A percentile compares a stretch with the other conserved stretches of the same genome.
These are phyloP conservation scores for Neurospora sp. DNA, from an alignment of 495 filamentous ascomycete genomes.

Conservation along the genomic window DNA sequence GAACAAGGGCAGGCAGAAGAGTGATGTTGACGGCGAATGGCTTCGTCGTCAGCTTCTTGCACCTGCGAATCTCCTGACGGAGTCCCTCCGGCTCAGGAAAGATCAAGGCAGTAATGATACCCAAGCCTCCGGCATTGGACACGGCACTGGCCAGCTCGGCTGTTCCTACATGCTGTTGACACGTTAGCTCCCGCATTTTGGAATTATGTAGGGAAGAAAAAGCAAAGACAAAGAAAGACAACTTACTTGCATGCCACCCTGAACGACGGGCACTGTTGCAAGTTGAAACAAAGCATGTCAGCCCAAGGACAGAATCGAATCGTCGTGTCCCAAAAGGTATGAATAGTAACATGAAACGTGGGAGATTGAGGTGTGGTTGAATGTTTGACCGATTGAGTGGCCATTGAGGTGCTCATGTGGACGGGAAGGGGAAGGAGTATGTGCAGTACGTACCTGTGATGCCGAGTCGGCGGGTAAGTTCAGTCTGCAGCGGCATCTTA, in stretches of 20 bases:
- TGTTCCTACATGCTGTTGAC: conserved; percentile 48
- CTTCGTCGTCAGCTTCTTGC: conserved; percentile 70
- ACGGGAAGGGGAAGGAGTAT: neutral
- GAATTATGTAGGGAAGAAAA: neutral
- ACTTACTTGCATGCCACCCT: conserved; percentile 68
- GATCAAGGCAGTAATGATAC: conserved; percentile 89
- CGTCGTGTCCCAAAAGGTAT: neutral
- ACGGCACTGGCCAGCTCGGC: conserved; percentile 91
- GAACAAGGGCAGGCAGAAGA: conserved; percentile 77
- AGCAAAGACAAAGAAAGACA: conserved; percentile 38
- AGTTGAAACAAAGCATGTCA: conserved; percentile 16
- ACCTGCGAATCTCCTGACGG: conserved; percentile 83
- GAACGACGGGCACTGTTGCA: conserved; percentile 76
- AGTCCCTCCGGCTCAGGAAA: conserved; percentile 90
- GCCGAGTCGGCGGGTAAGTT: conserved; percentile 77
- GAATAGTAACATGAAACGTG: neutral
- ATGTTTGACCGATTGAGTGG: neutral
- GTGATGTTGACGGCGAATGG: conserved; percentile 97
- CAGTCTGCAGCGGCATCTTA: conserved; percentile 86
- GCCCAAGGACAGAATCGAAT: conserved; percentile 3
- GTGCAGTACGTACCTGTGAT: conserved; percentile 53
- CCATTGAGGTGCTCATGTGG: neutral
- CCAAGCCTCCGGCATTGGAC: conserved; percentile 88
- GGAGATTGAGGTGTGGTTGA: neutral
- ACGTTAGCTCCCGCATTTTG: conserved; percentile 10